A percentile compares a stretch with the other conserved stretches of the same genome.
phyloP scores from a whole-genome alignment of 441 rosid genomes.

The Gossypium aridum region DNA sequence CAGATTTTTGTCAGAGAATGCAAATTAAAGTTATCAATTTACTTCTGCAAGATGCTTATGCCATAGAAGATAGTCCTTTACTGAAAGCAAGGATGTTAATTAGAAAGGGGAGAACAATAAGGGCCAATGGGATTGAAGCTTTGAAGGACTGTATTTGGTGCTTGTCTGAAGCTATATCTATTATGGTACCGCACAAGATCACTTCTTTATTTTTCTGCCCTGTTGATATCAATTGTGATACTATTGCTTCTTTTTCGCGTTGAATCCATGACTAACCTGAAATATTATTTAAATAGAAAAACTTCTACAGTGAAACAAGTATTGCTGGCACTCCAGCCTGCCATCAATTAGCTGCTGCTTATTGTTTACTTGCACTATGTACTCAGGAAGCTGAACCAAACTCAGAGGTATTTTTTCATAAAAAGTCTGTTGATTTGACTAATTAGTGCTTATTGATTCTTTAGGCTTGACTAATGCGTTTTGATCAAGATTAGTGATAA shows the following conservation, averaged over 20 bases:
- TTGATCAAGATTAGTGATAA: conserved; percentile 7
- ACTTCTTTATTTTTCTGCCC: conserved; percentile 10
- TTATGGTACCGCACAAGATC: conserved; percentile 31
- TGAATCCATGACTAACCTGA: conserved; percentile 21
- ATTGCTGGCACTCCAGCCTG: conserved; percentile 22
- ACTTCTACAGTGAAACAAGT: conserved; percentile 18
- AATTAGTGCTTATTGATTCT: not conserved
- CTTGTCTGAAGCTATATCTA: conserved; percentile 64
- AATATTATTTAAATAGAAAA: conserved; percentile 31
- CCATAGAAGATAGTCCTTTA: conserved; percentile 26
- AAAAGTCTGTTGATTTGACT: conserved; percentile 20
- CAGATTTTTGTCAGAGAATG: conserved; percentile 50
- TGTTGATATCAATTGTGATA: conserved; percentile 10
- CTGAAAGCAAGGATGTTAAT: conserved; percentile 60
- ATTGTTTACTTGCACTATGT: conserved; percentile 73
- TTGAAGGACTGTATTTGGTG: conserved; percentile 46
- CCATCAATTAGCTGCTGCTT: conserved; percentile 60
- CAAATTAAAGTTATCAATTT: conserved; percentile 43
- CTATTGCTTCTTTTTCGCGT: conserved; percentile 13
- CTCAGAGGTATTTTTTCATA: conserved; percentile 58
- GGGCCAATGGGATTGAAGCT: conserved; percentile 48
- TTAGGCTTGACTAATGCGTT: not conserved
- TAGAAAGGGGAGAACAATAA: conserved; percentile 50
- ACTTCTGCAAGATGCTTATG: conserved; percentile 52
- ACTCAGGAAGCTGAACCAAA: conserved; percentile 68